phyloP scores from a whole-genome alignment of 2,329 filamentous ascomycete genomes.

The Nannizziopsis barbatae region DNA sequence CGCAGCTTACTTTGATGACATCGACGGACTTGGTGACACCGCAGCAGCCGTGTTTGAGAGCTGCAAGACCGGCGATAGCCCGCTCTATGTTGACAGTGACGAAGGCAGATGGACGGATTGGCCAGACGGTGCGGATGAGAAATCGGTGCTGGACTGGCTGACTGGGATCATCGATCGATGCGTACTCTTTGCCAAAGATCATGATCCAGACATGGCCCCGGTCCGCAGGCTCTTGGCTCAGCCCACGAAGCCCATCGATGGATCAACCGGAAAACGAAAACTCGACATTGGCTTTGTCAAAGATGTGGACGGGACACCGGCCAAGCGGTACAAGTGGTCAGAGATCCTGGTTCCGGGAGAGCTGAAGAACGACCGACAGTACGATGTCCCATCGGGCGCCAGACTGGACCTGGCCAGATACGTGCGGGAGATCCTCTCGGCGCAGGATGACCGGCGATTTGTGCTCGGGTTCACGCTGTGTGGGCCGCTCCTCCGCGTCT shows the following conservation, averaged over 20 bases:
- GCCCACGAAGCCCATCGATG: no score
- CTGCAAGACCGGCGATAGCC: constrained; percentile 12
- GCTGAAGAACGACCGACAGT: constrained; percentile 20
- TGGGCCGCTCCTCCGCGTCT: no score
- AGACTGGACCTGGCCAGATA: no score
- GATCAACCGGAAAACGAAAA: no score
- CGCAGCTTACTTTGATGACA: constrained; percentile 19
- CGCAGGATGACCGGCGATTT: no score
- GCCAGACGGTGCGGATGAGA: background rate
- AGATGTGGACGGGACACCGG: no score
- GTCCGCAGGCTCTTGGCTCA: constrained; percentile 16
- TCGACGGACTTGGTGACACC: constrained; percentile 18
- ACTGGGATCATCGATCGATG: background rate
- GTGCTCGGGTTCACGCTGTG: no score
- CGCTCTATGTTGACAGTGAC: background rate
- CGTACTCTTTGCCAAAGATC: constrained; percentile 12
- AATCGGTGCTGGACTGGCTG: background rate
- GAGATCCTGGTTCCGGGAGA: no score
- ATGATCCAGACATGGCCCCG: constrained; percentile 2
- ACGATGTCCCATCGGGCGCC: constrained; percentile 22
- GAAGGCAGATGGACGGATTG: constrained; percentile 1
- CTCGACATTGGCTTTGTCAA: no score
- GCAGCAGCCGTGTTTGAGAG: constrained; percentile 19
- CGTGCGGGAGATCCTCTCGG: no score
- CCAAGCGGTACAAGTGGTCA: no score